Evolutionary conservation across 768 basidiomycete genomes (phyloP).

Genomic region (Obba rivulosa): DNA sequence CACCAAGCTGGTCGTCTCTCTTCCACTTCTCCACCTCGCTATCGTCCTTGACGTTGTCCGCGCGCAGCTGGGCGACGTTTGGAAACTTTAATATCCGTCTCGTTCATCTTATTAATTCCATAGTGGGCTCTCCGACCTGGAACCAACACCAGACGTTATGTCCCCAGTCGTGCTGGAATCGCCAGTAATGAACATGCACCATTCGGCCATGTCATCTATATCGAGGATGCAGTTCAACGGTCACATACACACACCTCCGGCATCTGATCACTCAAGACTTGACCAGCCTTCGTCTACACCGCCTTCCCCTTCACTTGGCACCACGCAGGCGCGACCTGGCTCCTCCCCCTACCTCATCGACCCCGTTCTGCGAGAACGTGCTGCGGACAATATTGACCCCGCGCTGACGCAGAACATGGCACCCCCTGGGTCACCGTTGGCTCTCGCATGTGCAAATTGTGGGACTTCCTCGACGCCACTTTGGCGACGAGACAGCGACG

Average conservation of each 20-base stretch:
- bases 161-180: slow-evolving; percentile 55
- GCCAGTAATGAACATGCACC: slow-evolving; percentile 47
- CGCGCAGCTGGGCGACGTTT: too few relatives aligned
- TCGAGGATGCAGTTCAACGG: slow-evolving; percentile 39
- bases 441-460: slow-evolving; percentile 58
- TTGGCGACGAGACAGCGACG: slow-evolving; percentile 78
- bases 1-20: too few relatives aligned
- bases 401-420: slow-evolving; percentile 11
- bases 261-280: slow-evolving; percentile 25
- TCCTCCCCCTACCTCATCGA: slow-evolving; percentile 20
- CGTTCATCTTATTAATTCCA: too few relatives aligned
- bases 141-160: slow-evolving; percentile 29
- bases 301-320: slow-evolving; percentile 16
- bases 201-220: slow-evolving; percentile 35
- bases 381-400: slow-evolving; percentile 20
- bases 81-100: too few relatives aligned
- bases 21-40: too few relatives aligned
- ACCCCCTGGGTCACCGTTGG: slow-evolving; percentile 7
- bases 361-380: slow-evolving; percentile 18
- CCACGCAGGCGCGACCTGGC: slow-evolving; percentile 34
- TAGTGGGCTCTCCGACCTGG: background rate
- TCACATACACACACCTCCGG: slow-evolving; percentile 26
- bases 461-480: slow-evolving; percentile 75
- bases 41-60: too few relatives aligned
- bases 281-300: slow-evolving; percentile 19